phyloP scores from a whole-genome alignment of 2,329 filamentous ascomycete genomes.

The Aspergillus oerlinghausenensis region DNA sequence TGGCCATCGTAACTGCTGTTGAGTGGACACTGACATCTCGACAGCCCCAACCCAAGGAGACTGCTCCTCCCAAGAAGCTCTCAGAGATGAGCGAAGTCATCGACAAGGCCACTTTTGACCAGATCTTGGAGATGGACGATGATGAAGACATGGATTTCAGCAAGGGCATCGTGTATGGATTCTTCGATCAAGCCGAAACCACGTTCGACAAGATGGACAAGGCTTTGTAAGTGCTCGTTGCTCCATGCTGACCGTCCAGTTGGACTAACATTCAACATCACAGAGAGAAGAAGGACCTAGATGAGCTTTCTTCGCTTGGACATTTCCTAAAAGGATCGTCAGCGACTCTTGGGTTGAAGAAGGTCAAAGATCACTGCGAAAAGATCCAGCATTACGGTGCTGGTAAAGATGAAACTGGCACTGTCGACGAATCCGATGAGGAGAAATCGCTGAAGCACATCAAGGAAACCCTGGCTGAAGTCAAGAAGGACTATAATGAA shows the following conservation, averaged over 20 bases:
- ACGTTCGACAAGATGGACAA: slow-evolving; percentile 83
- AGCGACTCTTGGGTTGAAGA: slow-evolving; percentile 83
- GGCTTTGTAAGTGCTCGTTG: slow-evolving; percentile 63
- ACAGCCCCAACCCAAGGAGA: slow-evolving; percentile 46
- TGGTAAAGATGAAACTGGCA: slow-evolving; percentile 72
- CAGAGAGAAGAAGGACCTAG: slow-evolving; percentile 65
- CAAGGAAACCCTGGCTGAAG: slow-evolving; percentile 61
- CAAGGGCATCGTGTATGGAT: slow-evolving; percentile 80
- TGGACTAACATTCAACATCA: background rate
- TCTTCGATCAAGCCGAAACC: slow-evolving; percentile 83
- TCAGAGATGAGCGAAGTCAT: slow-evolving; percentile 69
- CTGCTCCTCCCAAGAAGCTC: slow-evolving; percentile 40
- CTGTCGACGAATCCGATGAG: slow-evolving; percentile 60
- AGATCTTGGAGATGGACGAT: slow-evolving; percentile 99
- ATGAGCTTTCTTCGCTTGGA: slow-evolving; percentile 73
- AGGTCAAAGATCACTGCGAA: slow-evolving; percentile 89
- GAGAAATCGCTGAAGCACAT: slow-evolving; percentile 66
- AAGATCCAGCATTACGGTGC: slow-evolving; percentile 93
- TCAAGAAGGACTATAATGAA: slow-evolving; percentile 72
- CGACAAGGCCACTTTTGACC: slow-evolving; percentile 76
- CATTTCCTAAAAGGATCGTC: slow-evolving; percentile 98
- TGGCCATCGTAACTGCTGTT: background rate
- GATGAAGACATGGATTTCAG: slow-evolving; percentile 84
- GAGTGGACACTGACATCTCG: slow-evolving; percentile 5
- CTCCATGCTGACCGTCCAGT: background rate